Evolutionary conservation across 495 filamentous ascomycete species (phyloP).

Genomic region (Neurospora tetraspora): DNA sequence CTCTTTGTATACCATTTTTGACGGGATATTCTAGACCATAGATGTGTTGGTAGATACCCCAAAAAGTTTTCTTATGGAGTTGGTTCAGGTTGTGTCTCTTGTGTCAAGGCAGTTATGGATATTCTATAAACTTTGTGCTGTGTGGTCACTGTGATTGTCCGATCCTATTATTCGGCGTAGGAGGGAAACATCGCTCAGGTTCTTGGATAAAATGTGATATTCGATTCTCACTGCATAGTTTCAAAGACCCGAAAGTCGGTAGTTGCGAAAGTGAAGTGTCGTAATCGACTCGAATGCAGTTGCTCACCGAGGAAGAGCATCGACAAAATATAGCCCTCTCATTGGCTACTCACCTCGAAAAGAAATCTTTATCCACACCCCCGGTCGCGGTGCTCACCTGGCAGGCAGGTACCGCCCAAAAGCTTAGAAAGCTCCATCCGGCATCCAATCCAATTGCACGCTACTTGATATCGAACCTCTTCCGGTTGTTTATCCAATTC

Average conservation of each 20-base stretch:
- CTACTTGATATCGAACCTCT: neutral
- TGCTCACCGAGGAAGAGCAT: neutral
- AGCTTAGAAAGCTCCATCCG: neutral
- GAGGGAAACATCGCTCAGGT: neutral
- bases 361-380: neutral
- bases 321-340: neutral
- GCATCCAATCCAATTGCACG: neutral
- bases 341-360: constrained; percentile 14
- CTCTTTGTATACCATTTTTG: neutral
- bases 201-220: neutral
- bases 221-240: neutral
- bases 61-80: neutral
- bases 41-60: neutral
- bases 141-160: neutral
- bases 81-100: neutral
- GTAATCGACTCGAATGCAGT: neutral
- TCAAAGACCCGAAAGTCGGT: neutral
- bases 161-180: neutral
- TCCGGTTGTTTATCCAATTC: neutral
- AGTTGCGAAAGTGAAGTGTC: neutral
- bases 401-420: constrained; percentile 1
- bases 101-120: neutral
- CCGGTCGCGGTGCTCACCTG: neutral
- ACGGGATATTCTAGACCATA: neutral
- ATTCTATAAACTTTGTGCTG: neutral